Evolutionary conservation across 306 rosid species (phyloP).

Genomic region (Pyrus betulifolia): DNA sequence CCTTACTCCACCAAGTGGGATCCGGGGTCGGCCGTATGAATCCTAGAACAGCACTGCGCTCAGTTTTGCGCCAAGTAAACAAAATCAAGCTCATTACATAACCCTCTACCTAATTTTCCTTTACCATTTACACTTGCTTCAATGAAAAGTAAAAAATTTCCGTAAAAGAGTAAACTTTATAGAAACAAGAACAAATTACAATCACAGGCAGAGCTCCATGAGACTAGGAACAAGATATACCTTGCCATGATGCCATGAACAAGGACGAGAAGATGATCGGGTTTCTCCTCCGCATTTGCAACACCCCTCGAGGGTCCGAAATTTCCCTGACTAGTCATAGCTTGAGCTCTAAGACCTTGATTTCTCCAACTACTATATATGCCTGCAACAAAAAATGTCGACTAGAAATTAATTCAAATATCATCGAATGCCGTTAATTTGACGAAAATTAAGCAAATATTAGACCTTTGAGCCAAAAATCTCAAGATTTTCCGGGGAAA

Average conservation of each 20-base stretch:
- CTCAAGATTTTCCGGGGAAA: background rate
- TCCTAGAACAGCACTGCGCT: too few species aligned
- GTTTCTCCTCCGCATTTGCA: conserved; percentile 31
- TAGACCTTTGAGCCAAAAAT: background rate
- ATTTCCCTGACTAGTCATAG: conserved; percentile 55
- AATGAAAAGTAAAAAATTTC: background rate
- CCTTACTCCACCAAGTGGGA: too few species aligned
- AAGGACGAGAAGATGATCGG: conserved; percentile 94
- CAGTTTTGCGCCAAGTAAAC: background rate
- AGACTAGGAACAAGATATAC: conserved; percentile 30
- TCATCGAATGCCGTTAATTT: conserved; percentile 12
- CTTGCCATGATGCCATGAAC: conserved; percentile 97
- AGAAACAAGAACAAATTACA: background rate
- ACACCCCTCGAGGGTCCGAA: conserved; percentile 28
- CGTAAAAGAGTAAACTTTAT: background rate
- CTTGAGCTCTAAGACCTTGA: conserved; percentile 47
- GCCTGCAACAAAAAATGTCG: conserved; percentile 32
- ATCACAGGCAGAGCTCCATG: too few species aligned
- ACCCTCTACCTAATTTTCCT: background rate
- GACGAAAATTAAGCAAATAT: background rate
- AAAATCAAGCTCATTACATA: background rate
- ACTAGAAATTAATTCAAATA: background rate
- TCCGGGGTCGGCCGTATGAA: too few species aligned
- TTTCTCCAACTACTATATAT: conserved; percentile 42
- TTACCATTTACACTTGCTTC: background rate